These are phyloP conservation scores for Oryza punctata DNA, from an alignment of 176 grass and related monocot species.

Conservation along the genomic window DNA sequence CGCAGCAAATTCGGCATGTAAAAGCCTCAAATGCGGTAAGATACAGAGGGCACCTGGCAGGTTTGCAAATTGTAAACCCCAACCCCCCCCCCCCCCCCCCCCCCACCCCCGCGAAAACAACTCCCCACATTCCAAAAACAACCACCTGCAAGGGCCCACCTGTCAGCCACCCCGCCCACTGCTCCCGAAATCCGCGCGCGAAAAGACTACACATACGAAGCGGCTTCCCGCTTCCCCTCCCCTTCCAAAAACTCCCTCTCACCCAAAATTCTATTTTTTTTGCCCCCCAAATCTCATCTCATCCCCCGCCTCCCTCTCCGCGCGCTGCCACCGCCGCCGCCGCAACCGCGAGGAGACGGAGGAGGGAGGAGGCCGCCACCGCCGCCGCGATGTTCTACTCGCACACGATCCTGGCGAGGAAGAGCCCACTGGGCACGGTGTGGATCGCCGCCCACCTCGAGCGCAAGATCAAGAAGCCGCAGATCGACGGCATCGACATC, in stretches of 20 bases:
- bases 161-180: background rate
- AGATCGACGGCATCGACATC: conserved; percentile 80
- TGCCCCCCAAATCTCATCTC: background rate
- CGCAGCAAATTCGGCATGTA: too few relatives aligned
- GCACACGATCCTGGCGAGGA: conserved; percentile 76
- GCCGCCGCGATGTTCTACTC: conserved; percentile 79
- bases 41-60: too few relatives aligned
- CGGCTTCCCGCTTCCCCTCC: background rate
- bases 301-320: background rate
- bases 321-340: background rate
- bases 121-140: background rate
- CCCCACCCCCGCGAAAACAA: background rate
- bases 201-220: background rate
- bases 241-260: background rate
- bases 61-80: too few relatives aligned
- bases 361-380: background rate
- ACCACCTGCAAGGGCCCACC: background rate
- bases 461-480: conserved; percentile 85
- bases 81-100: too few relatives aligned
- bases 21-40: too few relatives aligned
- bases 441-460: conserved; percentile 96
- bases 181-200: background rate
- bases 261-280: background rate
- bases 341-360: background rate
- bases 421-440: conserved; percentile 66